These are phyloP conservation scores for Lentinula detonsa DNA, from an alignment of 768 basidiomycete genomes.

Conservation along the genomic window DNA sequence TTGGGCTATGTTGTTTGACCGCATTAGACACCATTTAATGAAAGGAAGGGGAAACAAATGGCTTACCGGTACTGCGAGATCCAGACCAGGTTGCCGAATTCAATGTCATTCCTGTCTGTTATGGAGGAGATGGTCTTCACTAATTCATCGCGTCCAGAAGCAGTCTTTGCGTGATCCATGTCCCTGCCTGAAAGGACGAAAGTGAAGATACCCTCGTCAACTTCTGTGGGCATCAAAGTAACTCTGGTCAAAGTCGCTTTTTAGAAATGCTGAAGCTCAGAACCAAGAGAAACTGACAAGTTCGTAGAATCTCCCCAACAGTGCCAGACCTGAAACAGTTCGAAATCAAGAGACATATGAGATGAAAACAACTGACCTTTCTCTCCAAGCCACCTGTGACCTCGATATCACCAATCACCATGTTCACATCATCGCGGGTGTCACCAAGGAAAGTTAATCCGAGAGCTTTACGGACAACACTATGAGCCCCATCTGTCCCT, in stretches of 20 bases:
- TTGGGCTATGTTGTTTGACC: constrained; percentile 22
- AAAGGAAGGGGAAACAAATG: not conserved
- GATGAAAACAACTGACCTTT: not conserved
- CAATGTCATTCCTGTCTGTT: constrained; percentile 10
- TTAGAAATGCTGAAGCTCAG: not conserved
- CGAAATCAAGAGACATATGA: not conserved
- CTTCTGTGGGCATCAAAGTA: not conserved
- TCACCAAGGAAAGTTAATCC: constrained; percentile 13
- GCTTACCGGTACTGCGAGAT: not conserved
- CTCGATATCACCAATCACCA: constrained; percentile 12
- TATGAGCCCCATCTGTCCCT: constrained; percentile 11
- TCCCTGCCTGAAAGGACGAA: constrained; percentile 3
- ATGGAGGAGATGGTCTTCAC: constrained; percentile 4
- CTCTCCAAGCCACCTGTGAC: constrained; percentile 9
- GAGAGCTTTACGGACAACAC: constrained; percentile 9
- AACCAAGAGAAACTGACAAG: not conserved
- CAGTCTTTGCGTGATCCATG: not conserved
- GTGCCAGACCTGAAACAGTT: constrained; percentile 11
- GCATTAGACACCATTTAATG: not conserved
- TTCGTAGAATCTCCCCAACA: constrained; percentile 11
- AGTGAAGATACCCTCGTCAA: constrained; percentile 4
- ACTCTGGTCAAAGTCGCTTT: not conserved
- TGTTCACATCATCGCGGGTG: constrained; percentile 4
- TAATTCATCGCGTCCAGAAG: constrained; percentile 8
- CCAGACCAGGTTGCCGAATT: constrained; percentile 8